These are phyloP conservation scores for Thelonectria discophora DNA, from an alignment of 2,329 filamentous ascomycete species.

Conservation along the genomic window DNA sequence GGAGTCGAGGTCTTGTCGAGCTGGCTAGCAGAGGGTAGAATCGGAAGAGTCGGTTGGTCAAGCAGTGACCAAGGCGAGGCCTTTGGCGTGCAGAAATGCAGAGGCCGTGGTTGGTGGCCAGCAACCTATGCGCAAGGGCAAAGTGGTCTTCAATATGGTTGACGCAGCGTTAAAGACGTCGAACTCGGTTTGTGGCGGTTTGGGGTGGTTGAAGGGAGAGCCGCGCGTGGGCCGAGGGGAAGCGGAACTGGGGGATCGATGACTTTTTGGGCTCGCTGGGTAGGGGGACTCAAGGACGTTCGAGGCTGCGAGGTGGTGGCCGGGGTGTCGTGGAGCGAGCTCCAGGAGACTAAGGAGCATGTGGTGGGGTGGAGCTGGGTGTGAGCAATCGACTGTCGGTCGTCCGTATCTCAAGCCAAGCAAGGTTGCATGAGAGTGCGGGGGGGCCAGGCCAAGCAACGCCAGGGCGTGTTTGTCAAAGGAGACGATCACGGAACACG, in stretches of 20 bases:
- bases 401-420: slow-evolving; percentile 13
- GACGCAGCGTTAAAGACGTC: slow-evolving; percentile 20
- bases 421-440: slow-evolving; percentile 16
- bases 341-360: slow-evolving; percentile 4
- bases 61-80: slow-evolving; percentile 7
- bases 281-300: slow-evolving; percentile 32
- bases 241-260: slow-evolving; percentile 36
- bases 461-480: slow-evolving; percentile 15
- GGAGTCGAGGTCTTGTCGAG: slow-evolving; percentile 17
- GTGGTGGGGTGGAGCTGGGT: slow-evolving; percentile 6
- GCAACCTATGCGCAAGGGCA: slow-evolving; percentile 13
- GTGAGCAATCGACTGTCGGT: slow-evolving; percentile 5
- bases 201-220: slow-evolving; percentile 40
- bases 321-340: slow-evolving; percentile 17
- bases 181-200: slow-evolving; percentile 48
- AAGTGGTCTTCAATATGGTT: slow-evolving; percentile 23
- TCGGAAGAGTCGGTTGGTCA: slow-evolving; percentile 8
- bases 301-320: neutral
- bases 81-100: slow-evolving; percentile 17
- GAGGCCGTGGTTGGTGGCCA: slow-evolving; percentile 17
- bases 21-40: slow-evolving; percentile 16
- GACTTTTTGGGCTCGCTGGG: slow-evolving; percentile 41
- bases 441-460: slow-evolving; percentile 11
- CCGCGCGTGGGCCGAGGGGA: slow-evolving; percentile 39
- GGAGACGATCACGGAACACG: neutral